Percentiles rank a stretch among this genome's conserved stretches.
Evolutionary conservation across 441 rosid species (phyloP).

Genomic region (Croton laevigatus): DNA sequence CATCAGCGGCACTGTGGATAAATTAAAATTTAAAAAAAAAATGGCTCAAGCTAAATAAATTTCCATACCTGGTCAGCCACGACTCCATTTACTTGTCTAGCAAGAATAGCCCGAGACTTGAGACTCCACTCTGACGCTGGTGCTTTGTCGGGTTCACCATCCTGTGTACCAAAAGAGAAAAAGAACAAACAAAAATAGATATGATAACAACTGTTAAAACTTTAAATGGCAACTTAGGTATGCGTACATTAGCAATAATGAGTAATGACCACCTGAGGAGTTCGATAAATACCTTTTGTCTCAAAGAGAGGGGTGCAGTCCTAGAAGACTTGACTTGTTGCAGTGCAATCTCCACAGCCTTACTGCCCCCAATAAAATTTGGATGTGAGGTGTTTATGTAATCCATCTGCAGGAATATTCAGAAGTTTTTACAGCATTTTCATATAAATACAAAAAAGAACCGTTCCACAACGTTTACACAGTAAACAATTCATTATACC

Average conservation of each 20-base stretch:
- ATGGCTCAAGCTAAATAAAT: constrained; percentile 7
- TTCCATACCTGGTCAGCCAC: constrained; percentile 75
- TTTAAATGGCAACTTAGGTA: background rate
- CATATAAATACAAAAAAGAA: background rate
- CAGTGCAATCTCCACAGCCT: constrained; percentile 75
- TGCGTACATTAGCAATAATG: background rate
- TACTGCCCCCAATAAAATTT: constrained; percentile 89
- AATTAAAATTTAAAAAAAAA: constrained; percentile 5
- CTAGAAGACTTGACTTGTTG: constrained; percentile 71
- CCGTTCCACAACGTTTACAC: background rate
- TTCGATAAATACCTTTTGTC: constrained; percentile 50
- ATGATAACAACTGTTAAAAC: background rate
- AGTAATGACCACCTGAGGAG: constrained; percentile 5
- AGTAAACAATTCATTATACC: background rate
- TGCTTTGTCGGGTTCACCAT: constrained; percentile 64
- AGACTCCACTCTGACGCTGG: constrained; percentile 57
- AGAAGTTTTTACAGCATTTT: background rate
- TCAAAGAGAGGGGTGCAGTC: constrained; percentile 41
- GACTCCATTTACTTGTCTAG: constrained; percentile 75
- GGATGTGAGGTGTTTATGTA: constrained; percentile 94
- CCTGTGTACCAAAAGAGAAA: constrained; percentile 40
- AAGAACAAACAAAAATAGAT: constrained; percentile 3
- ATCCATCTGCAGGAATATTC: constrained; percentile 64
- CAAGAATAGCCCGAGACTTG: constrained; percentile 67
- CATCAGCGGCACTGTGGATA: constrained; percentile 2